Percentiles rank a stretch among this genome's conserved stretches.
phyloP scores from a whole-genome alignment of 352 stramenopile genomes.

The Pythium plurisporium region DNA sequence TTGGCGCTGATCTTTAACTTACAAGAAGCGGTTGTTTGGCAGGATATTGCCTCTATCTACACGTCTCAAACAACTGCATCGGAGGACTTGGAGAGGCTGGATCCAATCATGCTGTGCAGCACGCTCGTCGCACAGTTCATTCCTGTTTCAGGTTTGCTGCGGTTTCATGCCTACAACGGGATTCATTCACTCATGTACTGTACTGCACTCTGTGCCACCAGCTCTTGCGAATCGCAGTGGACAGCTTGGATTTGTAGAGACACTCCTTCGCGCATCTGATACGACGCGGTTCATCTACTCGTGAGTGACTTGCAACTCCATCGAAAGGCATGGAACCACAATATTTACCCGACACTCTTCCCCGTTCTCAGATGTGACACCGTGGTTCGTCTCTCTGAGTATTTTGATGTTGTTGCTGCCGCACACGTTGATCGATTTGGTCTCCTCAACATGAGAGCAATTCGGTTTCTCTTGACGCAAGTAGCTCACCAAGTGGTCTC shows the following conservation, averaged over 20 bases:
- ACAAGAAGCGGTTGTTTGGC: not conserved
- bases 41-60: conserved; percentile 27
- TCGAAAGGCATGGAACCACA: too few relatives aligned
- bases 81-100: conserved; percentile 20
- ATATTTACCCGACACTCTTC: not conserved
- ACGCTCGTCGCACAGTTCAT: conserved; percentile 26
- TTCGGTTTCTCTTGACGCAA: conserved; percentile 22
- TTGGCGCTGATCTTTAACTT: conserved; percentile 1
- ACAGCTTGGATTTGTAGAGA: conserved; percentile 15
- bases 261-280: conserved; percentile 9
- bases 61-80: not conserved
- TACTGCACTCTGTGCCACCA: not conserved
- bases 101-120: conserved; percentile 28
- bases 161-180: not conserved
- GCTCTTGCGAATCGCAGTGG: not conserved
- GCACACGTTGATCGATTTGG: conserved; percentile 1
- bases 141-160: conserved; percentile 12
- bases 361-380: conserved; percentile 7
- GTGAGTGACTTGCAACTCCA: conserved; percentile 1
- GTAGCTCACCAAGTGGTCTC: conserved; percentile 4
- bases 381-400: conserved; percentile 12
- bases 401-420: conserved; percentile 4
- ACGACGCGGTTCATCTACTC: conserved; percentile 11
- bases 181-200: not conserved
- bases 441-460: conserved; percentile 13